A percentile compares a stretch with the other conserved stretches of the same genome.
Conservation (phyloP, 2,329 filamentous ascomycete species). For the Neopestalotiopsis clavispora region DNA sequence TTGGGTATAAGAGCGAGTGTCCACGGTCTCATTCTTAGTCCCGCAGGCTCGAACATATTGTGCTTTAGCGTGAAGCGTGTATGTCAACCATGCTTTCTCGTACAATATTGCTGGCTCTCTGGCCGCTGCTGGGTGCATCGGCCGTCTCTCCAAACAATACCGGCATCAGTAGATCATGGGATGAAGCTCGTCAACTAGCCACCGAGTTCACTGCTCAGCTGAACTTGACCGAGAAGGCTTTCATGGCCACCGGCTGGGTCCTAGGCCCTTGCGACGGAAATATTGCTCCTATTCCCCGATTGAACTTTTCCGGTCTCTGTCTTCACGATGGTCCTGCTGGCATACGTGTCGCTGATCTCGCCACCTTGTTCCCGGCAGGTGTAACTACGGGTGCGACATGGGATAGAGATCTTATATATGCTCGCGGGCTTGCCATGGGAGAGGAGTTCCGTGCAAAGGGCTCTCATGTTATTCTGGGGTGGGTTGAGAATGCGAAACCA, state of each 20-base stretch:
- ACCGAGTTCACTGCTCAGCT: slow-evolving; percentile 66
- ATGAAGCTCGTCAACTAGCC: slow-evolving; percentile 39
- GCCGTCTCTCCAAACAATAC: neutral
- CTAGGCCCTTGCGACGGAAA: slow-evolving; percentile 27
- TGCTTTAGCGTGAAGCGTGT: neutral
- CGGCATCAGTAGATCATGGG: neutral
- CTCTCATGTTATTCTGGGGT: slow-evolving; percentile 66
- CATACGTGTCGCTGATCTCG: slow-evolving; percentile 67
- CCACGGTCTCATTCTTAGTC: too few species aligned
- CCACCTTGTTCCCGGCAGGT: slow-evolving; percentile 71
- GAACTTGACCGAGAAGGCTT: slow-evolving; percentile 65
- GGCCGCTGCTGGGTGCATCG: neutral
- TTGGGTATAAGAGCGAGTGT: too few species aligned
- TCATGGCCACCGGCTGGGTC: neutral
- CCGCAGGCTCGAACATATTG: too few species aligned
- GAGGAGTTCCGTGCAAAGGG: slow-evolving; percentile 74
- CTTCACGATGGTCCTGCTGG: slow-evolving; percentile 73
- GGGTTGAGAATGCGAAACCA: neutral
- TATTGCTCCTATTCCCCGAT: slow-evolving; percentile 54
- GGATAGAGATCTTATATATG: slow-evolving; percentile 65
- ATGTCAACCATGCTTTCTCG: neutral
- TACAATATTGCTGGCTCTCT: neutral
- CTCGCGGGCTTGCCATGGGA: slow-evolving; percentile 46
- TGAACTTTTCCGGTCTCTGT: slow-evolving; percentile 65
- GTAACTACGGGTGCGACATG: slow-evolving; percentile 73